Evolutionary conservation across 768 basidiomycete genomes (phyloP).

Genomic region (Hydnum rufescens): DNA sequence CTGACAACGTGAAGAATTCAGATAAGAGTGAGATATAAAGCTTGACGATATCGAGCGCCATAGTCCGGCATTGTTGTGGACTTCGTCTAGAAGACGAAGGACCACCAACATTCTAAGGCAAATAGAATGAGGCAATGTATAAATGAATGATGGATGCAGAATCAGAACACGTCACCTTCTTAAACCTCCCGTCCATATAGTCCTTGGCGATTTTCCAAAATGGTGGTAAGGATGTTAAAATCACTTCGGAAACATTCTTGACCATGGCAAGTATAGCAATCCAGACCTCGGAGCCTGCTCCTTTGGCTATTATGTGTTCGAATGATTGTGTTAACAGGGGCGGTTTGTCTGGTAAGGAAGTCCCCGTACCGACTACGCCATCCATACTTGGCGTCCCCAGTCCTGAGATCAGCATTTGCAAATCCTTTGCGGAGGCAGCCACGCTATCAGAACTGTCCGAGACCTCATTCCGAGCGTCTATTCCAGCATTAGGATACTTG

Average conservation of each 20-base stretch:
- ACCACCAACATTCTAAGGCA: slow-evolving; percentile 12
- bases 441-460: too few relatives aligned
- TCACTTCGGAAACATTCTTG: slow-evolving; percentile 69
- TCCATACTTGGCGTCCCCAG: too few relatives aligned
- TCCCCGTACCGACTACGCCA: too few relatives aligned
- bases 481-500: too few relatives aligned
- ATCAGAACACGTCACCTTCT: slow-evolving; percentile 35
- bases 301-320: slow-evolving; percentile 37
- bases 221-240: slow-evolving; percentile 67
- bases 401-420: too few relatives aligned
- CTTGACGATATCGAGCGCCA: slow-evolving; percentile 75
- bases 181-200: slow-evolving; percentile 86
- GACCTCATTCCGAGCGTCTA: too few relatives aligned
- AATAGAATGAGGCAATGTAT: neutral
- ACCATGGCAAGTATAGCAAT: slow-evolving; percentile 55
- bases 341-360: too few relatives aligned
- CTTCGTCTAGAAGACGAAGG: slow-evolving; percentile 37
- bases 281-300: slow-evolving; percentile 64
- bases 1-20: slow-evolving; percentile 69
- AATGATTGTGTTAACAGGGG: too few relatives aligned
- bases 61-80: slow-evolving; percentile 61
- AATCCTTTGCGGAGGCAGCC: too few relatives aligned
- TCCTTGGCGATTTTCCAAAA: slow-evolving; percentile 87
- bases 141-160: neutral
- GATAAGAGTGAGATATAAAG: slow-evolving; percentile 71